A percentile compares a stretch with the other conserved stretches of the same genome.
Evolutionary conservation across 208 protist species (phyloP).

Genomic region (Trypanosoma boissoni): DNA sequence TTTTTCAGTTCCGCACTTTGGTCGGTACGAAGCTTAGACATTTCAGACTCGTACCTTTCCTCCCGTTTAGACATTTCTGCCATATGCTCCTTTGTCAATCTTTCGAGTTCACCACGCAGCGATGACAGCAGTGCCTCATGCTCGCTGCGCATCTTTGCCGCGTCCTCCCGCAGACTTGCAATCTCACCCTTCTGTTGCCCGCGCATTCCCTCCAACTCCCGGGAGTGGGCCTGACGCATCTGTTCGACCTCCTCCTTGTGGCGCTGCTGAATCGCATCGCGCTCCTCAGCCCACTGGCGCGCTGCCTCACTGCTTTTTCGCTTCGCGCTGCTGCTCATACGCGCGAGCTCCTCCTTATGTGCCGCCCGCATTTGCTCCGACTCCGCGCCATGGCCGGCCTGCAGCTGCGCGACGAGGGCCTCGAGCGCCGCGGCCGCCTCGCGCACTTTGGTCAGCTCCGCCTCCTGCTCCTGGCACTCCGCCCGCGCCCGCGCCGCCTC

Average conservation of each 20-base stretch:
- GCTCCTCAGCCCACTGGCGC: slow-evolving; percentile 16
- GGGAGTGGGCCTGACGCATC: too few species aligned
- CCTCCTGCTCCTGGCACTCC: slow-evolving; percentile 11
- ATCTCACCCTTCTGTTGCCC: slow-evolving; percentile 10
- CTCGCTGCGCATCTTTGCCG: not conserved
- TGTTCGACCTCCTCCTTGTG: slow-evolving; percentile 5
- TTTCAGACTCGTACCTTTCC: too few species aligned
- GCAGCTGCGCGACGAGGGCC: slow-evolving; percentile 17
- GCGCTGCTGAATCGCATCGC: not conserved
- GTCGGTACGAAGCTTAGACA: too few species aligned
- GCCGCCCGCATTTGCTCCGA: slow-evolving; percentile 8
- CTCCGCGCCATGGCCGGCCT: slow-evolving; percentile 20
- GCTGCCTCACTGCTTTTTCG: too few species aligned
- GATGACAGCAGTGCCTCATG: slow-evolving; percentile 3
- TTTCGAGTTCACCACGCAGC: slow-evolving; percentile 3
- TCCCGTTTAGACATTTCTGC: too few species aligned
- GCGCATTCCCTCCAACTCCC: slow-evolving; percentile 6
- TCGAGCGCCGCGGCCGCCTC: not conserved
- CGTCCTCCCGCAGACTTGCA: too few species aligned
- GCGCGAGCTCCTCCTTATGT: too few species aligned
- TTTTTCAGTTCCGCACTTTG: slow-evolving; percentile 19
- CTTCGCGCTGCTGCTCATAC: too few species aligned
- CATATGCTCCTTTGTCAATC: slow-evolving; percentile 1
- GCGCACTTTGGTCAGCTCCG: not conserved
- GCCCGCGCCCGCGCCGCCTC: slow-evolving; percentile 16